Conservation (phyloP, 495 filamentous ascomycete genomes). For the Immersiella caudata region DNA sequence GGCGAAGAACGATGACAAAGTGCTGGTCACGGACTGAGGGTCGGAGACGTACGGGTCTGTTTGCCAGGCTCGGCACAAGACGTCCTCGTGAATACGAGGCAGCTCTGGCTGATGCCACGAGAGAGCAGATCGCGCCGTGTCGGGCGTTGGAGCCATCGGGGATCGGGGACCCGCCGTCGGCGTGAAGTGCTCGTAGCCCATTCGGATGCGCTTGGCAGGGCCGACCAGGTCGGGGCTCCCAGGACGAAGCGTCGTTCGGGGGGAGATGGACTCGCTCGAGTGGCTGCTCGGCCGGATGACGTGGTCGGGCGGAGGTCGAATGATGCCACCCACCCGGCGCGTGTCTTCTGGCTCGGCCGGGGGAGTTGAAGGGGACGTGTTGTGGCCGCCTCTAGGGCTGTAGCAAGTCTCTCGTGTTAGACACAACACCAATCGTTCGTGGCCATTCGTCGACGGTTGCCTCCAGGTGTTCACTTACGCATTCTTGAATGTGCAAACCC, state of each 20-base stretch:
- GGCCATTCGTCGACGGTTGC: not conserved
- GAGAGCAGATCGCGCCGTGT: conserved; percentile 34
- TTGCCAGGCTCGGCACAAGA: conserved; percentile 61
- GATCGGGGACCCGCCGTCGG: conserved; percentile 35
- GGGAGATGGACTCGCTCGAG: conserved; percentile 49
- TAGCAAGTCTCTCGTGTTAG: conserved; percentile 23
- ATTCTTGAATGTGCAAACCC: conserved; percentile 82
- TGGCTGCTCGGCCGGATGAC: conserved; percentile 42
- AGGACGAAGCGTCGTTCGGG: conserved; percentile 39
- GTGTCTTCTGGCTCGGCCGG: conserved; percentile 52
- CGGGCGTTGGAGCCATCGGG: conserved; percentile 40
- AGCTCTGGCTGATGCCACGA: conserved; percentile 49
- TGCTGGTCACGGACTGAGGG: conserved; percentile 40
- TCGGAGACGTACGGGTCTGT: conserved; percentile 63
- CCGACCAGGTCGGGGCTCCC: conserved; percentile 35
- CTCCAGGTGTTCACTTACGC: conserved; percentile 63
- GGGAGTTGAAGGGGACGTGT: conserved; percentile 54
- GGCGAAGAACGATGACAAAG: conserved; percentile 31
- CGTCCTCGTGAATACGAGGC: conserved; percentile 50
- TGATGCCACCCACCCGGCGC: conserved; percentile 37
- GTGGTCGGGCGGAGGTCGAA: conserved; percentile 35
- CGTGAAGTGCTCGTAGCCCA: conserved; percentile 47
- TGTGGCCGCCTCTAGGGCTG: conserved; percentile 59
- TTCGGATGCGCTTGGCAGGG: conserved; percentile 46
- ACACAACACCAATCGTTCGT: not conserved